phyloP scores from a whole-genome alignment of 2,329 filamentous ascomycete species.

The Dryadomyces sulphureus region DNA sequence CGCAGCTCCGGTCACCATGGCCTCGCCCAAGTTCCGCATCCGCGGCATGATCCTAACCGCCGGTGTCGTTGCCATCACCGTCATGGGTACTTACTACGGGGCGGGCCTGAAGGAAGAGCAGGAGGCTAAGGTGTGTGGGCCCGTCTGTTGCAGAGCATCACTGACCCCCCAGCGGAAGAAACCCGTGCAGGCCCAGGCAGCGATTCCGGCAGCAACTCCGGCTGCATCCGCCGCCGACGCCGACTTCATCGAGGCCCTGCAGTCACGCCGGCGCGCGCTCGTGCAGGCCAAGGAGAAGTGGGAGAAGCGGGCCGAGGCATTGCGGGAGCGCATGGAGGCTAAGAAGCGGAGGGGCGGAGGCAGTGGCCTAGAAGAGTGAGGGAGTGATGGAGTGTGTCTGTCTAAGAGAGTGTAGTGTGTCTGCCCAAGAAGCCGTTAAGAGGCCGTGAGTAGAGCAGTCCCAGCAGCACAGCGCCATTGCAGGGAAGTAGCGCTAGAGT shows the following conservation, averaged over 20 bases:
- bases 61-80: slow-evolving; percentile 16
- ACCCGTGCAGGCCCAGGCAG: background rate
- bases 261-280: slow-evolving; percentile 14
- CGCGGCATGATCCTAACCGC: slow-evolving; percentile 11
- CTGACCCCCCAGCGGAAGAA: background rate
- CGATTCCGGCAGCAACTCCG: slow-evolving; percentile 6
- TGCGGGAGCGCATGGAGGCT: slow-evolving; percentile 15
- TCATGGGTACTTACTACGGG: slow-evolving; percentile 18
- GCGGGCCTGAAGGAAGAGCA: slow-evolving; percentile 18
- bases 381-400: too few relatives aligned
- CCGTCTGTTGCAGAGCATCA: too few relatives aligned
- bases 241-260: slow-evolving; percentile 17
- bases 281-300: slow-evolving; percentile 14
- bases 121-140: slow-evolving; percentile 12
- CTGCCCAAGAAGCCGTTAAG: too few relatives aligned
- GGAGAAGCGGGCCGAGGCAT: slow-evolving; percentile 16
- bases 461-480: too few relatives aligned
- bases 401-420: too few relatives aligned
- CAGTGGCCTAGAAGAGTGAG: too few relatives aligned
- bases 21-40: slow-evolving; percentile 5
- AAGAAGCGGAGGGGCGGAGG: background rate
- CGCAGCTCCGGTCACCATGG: background rate
- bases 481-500: too few relatives aligned
- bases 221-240: slow-evolving; percentile 12
- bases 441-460: too few relatives aligned